Percentiles rank a stretch among this genome's conserved stretches.
Evolutionary conservation across 805 yeast genomes (phyloP).

Genomic region (Wickerhamomyces mucosus): DNA sequence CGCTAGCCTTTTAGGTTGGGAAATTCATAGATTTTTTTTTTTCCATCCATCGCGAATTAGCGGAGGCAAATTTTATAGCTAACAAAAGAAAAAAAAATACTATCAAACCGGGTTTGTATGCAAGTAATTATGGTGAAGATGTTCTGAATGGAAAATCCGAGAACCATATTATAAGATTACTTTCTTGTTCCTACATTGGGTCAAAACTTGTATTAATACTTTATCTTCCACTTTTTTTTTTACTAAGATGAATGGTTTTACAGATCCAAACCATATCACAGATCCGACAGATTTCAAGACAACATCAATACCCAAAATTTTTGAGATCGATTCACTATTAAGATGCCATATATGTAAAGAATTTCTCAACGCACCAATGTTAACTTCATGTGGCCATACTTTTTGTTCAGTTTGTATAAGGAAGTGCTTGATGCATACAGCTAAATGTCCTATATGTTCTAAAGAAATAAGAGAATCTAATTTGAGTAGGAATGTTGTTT

Average conservation of each 20-base stretch:
- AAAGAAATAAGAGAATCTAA: slow-evolving; percentile 61
- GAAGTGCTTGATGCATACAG: slow-evolving; percentile 48
- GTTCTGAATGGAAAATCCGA: too few relatives aligned
- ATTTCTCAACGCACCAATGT: slow-evolving; percentile 65
- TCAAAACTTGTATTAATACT: too few relatives aligned
- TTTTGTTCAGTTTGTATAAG: slow-evolving; percentile 86
- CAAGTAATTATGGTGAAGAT: too few relatives aligned
- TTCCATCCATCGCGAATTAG: too few relatives aligned
- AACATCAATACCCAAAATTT: slow-evolving; percentile 45
- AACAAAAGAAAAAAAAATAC: too few relatives aligned
- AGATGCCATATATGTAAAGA: slow-evolving; percentile 89
- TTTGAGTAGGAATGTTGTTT: slow-evolving; percentile 51
- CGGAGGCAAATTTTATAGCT: too few relatives aligned
- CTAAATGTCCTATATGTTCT: slow-evolving; percentile 72
- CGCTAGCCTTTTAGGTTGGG: too few relatives aligned
- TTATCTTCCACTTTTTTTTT: too few relatives aligned
- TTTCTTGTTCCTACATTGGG: too few relatives aligned
- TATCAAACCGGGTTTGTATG: too few relatives aligned
- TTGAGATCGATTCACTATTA: slow-evolving; percentile 57
- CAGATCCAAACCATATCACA: slow-evolving; percentile 22
- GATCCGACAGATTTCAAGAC: slow-evolving; percentile 68
- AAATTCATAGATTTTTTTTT: too few relatives aligned
- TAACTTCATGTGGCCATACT: slow-evolving; percentile 80
- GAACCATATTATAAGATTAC: too few relatives aligned
- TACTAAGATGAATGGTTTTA: slow-evolving; percentile 3